Base-by-base conservation (phyloP, 805 yeast genomes). In the Metschnikowia bowlesiae region DNA sequence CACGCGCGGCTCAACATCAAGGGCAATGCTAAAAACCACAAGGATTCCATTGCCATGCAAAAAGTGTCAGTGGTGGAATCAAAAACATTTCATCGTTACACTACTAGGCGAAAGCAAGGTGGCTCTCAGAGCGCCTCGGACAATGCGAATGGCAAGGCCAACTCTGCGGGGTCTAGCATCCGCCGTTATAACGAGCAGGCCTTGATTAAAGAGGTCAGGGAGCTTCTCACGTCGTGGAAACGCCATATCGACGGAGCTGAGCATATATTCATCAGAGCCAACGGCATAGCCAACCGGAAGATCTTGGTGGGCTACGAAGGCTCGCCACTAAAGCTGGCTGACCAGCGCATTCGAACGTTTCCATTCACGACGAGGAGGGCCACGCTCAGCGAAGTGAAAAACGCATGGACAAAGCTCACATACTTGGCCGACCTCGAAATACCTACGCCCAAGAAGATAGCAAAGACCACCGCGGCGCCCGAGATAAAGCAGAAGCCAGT, bases 51-150 rank as follows among this genome's bases (percentile, higher is more conserved):
- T n/a, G 71, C 77, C 40, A 82, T 80, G 48, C 89, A 83, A 65
- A 78, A 81, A 14, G 95, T 85, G 16, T 79, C 75, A 45, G 66
- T 91, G 8, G 47, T 90, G 2, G 85, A 74, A 14, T 89, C 89
- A 51, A 92, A 90, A 61, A 87, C 97, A 0, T 89, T 88, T 66
- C 99, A 92, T 65, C 76, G 98, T 57, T 94, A 94, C 62, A 94
- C 99, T 2, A 90, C 97, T 1, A 83, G 99, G 72, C 79, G 97
- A 56, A 94, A 94, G 63, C 99, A 94, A 67, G 99, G 99, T 74
- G 99, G 99, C 1, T 80, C 97, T 0, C 99, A 94, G 65, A 81
- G 91, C 56, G 91, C 97, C 1, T 85, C 81, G 67, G 99, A 94
- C 67, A 89, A 85, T 62, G 87, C 96, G 0, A 81, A 86, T 57